Conservation (phyloP, 768 basidiomycete genomes). For the Pilatotrama ljubarskyi region DNA sequence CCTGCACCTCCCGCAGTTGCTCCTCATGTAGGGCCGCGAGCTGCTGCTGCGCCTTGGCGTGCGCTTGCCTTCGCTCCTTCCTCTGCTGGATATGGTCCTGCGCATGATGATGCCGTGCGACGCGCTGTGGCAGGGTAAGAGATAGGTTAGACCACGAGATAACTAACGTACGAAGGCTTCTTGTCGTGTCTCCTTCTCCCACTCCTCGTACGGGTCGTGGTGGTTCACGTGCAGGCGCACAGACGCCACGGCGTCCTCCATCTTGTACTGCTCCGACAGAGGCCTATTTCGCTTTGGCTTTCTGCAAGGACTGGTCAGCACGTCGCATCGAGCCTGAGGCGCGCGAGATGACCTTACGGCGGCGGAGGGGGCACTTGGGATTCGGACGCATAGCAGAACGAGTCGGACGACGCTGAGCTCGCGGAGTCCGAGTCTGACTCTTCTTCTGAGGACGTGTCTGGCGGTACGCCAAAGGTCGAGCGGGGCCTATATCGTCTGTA, state of each 20-base stretch:
- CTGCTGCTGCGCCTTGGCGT: slow-evolving; percentile 26
- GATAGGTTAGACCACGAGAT: not conserved
- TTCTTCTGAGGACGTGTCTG: slow-evolving; percentile 51
- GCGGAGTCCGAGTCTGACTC: slow-evolving; percentile 42
- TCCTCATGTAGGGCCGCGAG: slow-evolving; percentile 44
- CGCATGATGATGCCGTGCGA: slow-evolving; percentile 37
- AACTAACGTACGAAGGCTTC: slow-evolving; percentile 45
- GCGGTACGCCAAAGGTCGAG: slow-evolving; percentile 56
- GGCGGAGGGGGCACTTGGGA: slow-evolving; percentile 37
- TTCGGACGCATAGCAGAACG: slow-evolving; percentile 46
- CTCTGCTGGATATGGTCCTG: slow-evolving; percentile 20
- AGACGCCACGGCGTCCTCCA: slow-evolving; percentile 48
- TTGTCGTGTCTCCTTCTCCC: slow-evolving; percentile 48
- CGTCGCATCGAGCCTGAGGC: not conserved
- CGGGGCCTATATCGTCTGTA: slow-evolving; percentile 33
- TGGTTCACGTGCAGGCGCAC: slow-evolving; percentile 45
- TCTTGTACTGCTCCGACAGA: slow-evolving; percentile 35
- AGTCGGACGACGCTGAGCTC: slow-evolving; percentile 36
- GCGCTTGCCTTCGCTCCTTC: slow-evolving; percentile 22
- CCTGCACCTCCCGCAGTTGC: slow-evolving; percentile 55
- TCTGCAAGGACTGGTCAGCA: slow-evolving; percentile 3
- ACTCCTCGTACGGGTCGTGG: slow-evolving; percentile 50
- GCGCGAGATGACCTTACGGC: slow-evolving; percentile 36
- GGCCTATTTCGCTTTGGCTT: slow-evolving; percentile 28
- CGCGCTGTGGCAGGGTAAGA: slow-evolving; percentile 31